Evolutionary conservation across 805 yeast genomes (phyloP).

Genomic region (Jamesozyma piceae): DNA sequence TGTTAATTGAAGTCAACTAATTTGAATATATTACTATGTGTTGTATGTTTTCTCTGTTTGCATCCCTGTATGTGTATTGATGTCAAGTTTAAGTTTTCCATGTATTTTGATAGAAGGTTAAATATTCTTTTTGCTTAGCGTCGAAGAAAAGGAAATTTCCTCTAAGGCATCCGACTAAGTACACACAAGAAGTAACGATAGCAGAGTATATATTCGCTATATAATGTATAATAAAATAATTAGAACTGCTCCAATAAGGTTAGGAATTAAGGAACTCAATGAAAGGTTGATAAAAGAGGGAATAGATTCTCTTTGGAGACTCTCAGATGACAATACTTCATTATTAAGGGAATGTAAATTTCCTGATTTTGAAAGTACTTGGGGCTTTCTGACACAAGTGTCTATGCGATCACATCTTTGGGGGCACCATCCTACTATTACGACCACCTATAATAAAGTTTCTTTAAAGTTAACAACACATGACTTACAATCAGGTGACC

Average conservation of each 20-base stretch:
- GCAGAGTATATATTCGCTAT: too few relatives aligned
- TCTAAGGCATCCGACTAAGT: too few relatives aligned
- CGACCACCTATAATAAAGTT: slow-evolving; percentile 53
- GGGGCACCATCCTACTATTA: slow-evolving; percentile 67
- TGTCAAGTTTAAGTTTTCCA: too few relatives aligned
- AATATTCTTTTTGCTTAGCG: too few relatives aligned
- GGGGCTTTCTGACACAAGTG: slow-evolving; percentile 55
- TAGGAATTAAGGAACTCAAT: slow-evolving; percentile 19
- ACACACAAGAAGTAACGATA: too few relatives aligned
- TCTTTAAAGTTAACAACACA: slow-evolving; percentile 52
- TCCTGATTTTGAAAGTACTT: slow-evolving; percentile 48
- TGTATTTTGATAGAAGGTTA: too few relatives aligned
- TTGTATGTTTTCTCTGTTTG: neutral
- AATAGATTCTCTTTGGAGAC: slow-evolving; percentile 1
- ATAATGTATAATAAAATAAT: slow-evolving; percentile 34
- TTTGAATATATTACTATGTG: too few relatives aligned
- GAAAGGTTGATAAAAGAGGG: slow-evolving; percentile 7
- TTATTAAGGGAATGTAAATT: slow-evolving; percentile 25
- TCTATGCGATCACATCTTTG: slow-evolving; percentile 46
- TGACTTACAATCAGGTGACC: slow-evolving; percentile 32
- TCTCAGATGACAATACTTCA: neutral
- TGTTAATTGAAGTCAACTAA: neutral
- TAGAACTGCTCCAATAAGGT: slow-evolving; percentile 24
- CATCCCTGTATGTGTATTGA: neutral
- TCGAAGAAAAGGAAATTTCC: too few relatives aligned